Conservation (phyloP, 257 asterid species). For the Schizonepeta tenuifolia region DNA sequence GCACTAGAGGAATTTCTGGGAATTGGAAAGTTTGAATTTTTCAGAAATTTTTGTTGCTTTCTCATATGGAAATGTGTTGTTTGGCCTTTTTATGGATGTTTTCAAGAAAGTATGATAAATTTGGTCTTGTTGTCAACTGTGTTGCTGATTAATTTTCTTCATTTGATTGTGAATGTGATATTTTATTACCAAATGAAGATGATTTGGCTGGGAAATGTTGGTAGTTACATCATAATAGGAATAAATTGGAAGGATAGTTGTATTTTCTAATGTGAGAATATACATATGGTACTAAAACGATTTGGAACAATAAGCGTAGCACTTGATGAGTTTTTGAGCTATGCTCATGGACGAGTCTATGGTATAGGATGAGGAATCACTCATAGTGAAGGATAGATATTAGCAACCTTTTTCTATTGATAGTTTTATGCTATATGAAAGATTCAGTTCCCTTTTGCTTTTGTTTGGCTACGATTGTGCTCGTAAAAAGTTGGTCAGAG, state of each 20-base stretch:
- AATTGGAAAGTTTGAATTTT: conserved; percentile 10
- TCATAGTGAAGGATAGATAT: not conserved
- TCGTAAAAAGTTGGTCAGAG: not conserved
- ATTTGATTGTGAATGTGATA: not conserved
- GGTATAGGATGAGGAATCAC: not conserved
- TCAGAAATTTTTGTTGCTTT: not conserved
- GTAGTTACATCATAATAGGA: not conserved
- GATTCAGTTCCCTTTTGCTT: not conserved
- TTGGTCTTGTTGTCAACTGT: not conserved
- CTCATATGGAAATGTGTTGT: conserved; percentile 11
- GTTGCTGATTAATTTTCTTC: not conserved
- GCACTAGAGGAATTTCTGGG: not conserved
- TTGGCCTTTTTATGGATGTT: not conserved
- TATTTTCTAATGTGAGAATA: not conserved
- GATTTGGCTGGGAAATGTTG: conserved; percentile 1
- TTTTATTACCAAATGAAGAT: not conserved
- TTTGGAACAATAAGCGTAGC: not conserved
- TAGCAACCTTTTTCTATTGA: not conserved
- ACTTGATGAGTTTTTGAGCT: not conserved
- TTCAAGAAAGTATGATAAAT: not conserved
- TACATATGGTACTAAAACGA: not conserved
- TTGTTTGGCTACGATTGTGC: not conserved
- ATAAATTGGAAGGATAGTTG: not conserved
- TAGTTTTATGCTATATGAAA: not conserved
- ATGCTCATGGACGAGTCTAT: not conserved